Conservation (phyloP, 139 green algal genomes). For the Monoraphidium neglectum region DNA sequence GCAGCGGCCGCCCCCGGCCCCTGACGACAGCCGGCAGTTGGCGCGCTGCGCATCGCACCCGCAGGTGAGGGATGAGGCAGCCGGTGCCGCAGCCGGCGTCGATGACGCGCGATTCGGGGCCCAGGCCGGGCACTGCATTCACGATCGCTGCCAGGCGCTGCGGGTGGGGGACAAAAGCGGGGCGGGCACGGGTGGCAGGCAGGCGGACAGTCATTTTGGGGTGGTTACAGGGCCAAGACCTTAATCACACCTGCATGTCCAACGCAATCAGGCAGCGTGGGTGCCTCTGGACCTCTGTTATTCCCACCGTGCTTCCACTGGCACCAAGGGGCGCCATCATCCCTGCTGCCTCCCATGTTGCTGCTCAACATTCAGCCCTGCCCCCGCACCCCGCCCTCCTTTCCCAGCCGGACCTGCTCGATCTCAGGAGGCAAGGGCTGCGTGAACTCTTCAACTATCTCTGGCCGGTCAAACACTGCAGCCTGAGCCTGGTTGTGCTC, state of each 20-base stretch:
- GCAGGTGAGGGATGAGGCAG: slow-evolving; percentile 62
- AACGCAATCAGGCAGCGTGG: background rate
- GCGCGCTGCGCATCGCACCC: slow-evolving; percentile 43
- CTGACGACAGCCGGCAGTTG: too few species aligned
- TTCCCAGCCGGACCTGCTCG: slow-evolving; percentile 6
- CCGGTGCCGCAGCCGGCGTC: slow-evolving; percentile 73
- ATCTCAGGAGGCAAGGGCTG: slow-evolving; percentile 12
- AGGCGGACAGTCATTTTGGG: background rate
- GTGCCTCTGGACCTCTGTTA: background rate
- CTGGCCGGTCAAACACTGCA: slow-evolving; percentile 7
- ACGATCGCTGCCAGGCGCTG: slow-evolving; percentile 46
- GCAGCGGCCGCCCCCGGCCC: too few species aligned
- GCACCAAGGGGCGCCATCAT: background rate
- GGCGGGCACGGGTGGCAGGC: background rate
- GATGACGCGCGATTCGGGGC: slow-evolving; percentile 45
- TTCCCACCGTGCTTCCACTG: background rate
- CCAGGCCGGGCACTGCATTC: slow-evolving; percentile 36
- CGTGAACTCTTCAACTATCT: slow-evolving; percentile 18
- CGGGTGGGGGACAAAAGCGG: background rate
- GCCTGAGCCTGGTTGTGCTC: slow-evolving; percentile 7
- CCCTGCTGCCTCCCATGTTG: background rate
- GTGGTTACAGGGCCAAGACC: background rate
- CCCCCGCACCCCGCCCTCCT: background rate
- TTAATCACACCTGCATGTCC: background rate
- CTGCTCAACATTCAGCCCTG: background rate